Base-by-base conservation (phyloP, 306 rosid species). In the Dalbergia cochinchinensis region DNA sequence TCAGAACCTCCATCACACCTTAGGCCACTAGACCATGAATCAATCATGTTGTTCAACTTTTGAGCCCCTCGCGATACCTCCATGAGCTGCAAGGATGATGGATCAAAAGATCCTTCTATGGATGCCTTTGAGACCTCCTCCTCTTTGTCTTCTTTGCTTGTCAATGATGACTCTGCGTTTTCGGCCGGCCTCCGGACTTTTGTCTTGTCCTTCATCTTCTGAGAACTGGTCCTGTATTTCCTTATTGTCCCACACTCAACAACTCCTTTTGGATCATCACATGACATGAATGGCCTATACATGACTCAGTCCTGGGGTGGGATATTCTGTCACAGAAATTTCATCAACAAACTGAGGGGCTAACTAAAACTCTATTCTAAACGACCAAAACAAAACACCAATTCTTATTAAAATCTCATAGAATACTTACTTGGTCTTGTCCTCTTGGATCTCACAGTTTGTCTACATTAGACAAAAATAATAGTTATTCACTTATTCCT, bases 261-360 rank as follows among this genome's bases (percentile, higher is more conserved):
- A 44, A 93, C 97, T 22, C 98, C 99, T 80, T 86, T 91, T 83
- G 97, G 98, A 86, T 95, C 94, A 66, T 91, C 90, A 88, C 99
- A 95, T 73, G 93, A 83, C 84, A 93, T 78, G 84, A 93, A 89
- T 57, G 98, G 86, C 81, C 88, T 93, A 80, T 89, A 95, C 79
- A 89, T 88, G 77, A 86, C 85, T 87, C 84, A 87, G 85, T 90
- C 94, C 73, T 80, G 83, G 71, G 83, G 74, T 5, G 88, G 85
- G 78, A 87, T 91, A 85, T 85, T 90, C 93, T 90, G 85, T 73
- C 51, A 73, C 51, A 81, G n/a, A 76, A 86, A 85, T 66, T 65
- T 79, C 85, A 82, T 86, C 87, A 87, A 81, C 78, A 73, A 69
- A 26, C 73, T 87, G 73, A 82, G 81, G 81, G 34, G 75, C 69